phyloP scores from a whole-genome alignment of 2,329 filamentous ascomycete genomes.

The Trichoderma breve region DNA sequence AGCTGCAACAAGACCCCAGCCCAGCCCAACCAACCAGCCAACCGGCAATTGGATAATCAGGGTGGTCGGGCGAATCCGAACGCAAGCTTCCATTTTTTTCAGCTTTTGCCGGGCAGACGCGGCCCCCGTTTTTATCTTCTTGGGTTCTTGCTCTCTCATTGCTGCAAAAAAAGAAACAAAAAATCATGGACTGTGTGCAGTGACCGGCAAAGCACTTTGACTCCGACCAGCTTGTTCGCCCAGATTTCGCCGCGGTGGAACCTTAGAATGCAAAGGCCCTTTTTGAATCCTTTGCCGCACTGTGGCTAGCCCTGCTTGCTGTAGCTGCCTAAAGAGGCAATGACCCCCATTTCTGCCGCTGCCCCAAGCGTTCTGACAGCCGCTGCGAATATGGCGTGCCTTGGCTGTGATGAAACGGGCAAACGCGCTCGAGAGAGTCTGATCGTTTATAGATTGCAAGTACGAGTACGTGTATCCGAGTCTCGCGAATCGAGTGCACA shows the following conservation, averaged over 20 bases:
- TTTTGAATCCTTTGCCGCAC: constrained; percentile 20
- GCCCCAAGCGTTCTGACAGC: constrained; percentile 18
- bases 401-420: not conserved
- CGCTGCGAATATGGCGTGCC: constrained; percentile 4
- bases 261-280: not conserved
- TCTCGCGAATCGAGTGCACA: constrained; percentile 5
- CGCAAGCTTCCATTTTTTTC: not conserved
- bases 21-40: not conserved
- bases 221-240: not conserved
- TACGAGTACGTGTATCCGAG: not conserved
- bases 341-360: constrained; percentile 5
- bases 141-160: not conserved
- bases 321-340: constrained; percentile 21
- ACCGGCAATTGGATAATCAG: constrained; percentile 6
- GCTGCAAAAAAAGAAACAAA: not conserved
- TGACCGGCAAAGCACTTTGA: not conserved
- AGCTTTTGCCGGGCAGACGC: not conserved
- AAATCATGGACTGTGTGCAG: not conserved
- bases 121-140: not conserved
- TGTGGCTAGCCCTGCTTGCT: constrained; percentile 15
- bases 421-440: not conserved
- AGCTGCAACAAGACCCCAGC: not conserved
- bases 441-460: not conserved
- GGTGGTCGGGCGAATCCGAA: not conserved
- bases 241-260: not conserved